Evolutionary conservation across 129 eudicot species (phyloP), one percentile per base, ranked within the genome.

Genomic region (Helianthus tuberosus): DNA sequence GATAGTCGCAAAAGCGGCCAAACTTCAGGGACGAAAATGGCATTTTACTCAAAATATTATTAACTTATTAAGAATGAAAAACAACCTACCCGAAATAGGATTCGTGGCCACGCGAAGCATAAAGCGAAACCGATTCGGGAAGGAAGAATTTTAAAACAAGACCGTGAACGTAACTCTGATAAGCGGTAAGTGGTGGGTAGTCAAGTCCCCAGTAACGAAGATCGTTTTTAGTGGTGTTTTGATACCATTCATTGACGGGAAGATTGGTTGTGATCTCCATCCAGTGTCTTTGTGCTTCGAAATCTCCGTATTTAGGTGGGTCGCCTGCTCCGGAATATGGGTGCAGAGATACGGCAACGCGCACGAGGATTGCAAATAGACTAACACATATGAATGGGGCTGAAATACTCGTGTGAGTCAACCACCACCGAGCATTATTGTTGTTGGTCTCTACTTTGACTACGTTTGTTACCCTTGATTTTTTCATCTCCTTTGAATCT

Each of bases 231-330:
- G 99, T 81, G 83, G 90, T 86, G 74, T 94, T 90, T 57, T 67
- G 89, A 64, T 94, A 94, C 99, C 97, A 94, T 43, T 94, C 86
- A 14, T 76, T 52, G 6, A 68, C 79, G 0, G 96, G 99, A 41
- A 94, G 87, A 81, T 87, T 85, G 58, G 84, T 76, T n/a, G 99
- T 91, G 66, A 91, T 91, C 85, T 91, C 97, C 99, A 94, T 94
- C 99, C 99, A 94, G 73, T 94, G 99, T 66, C 99, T 80, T 58
- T 94, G 99, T 20, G 99, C 99, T 89, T 94, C 99, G 35, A 84
- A 94, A 77, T 94, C 97, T 17, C 99, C 99, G 69, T 79, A 94
- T 73, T 85, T 94, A 10, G 99, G 99, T 15, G 96, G 88, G 54
- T 82, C 86, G 32, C 87, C 79, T 0, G 91, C 90, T 52, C 99